Base-by-base conservation (phyloP, 805 yeast genomes). In the Wilhelminamyces savonicus region DNA sequence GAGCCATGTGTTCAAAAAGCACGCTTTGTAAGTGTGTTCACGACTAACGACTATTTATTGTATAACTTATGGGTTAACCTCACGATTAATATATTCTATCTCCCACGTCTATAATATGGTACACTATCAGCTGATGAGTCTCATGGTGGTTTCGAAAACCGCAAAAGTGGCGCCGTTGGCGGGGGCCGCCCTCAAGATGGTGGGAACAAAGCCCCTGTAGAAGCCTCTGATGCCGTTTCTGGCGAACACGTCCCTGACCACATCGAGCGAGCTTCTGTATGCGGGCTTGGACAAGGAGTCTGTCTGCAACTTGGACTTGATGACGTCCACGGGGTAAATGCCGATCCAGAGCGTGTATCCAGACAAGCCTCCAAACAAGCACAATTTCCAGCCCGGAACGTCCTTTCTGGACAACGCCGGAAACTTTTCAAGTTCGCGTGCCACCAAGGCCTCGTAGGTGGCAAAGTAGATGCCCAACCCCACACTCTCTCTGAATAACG, bases 81-180 rank as follows among this genome's bases (percentile, higher is more conserved):
- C n/a, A n/a, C n/a, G 19, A 8, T 17, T 7, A 17, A 17, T 17
- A 7, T 7, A 17, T 17, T 17, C 8, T 17, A 8, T 5, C 5
- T 20, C 8, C 12, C 22, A 8, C 8, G 5, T 20, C 22, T 20
- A 20, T 20, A 23, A 23, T 12, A 12, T 13, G 8, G 8, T 17
- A 17, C 19, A 23, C 15, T 6, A 12, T 39, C 40, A 69, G 34
- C 54, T 63, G 26, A 74, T 50, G 16, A 66, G 43, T 59, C 95
- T 76, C 82, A 88, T 81, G 4, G 95, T 83, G 29, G 82, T 59
- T 57, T 92, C 99, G 54, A 92, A 92, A 2, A 94, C 87, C 25
- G 86, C 81, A 60, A 92, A 92, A 0, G 98, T 94, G 18, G 94
- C 95, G 24, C 95, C 99, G 53, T 92, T 94, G 3, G 94, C 98